Percentiles rank a stretch among this genome's conserved stretches.
Conservation (phyloP, 148 eudicot species). For the Beta vulgaris region DNA sequence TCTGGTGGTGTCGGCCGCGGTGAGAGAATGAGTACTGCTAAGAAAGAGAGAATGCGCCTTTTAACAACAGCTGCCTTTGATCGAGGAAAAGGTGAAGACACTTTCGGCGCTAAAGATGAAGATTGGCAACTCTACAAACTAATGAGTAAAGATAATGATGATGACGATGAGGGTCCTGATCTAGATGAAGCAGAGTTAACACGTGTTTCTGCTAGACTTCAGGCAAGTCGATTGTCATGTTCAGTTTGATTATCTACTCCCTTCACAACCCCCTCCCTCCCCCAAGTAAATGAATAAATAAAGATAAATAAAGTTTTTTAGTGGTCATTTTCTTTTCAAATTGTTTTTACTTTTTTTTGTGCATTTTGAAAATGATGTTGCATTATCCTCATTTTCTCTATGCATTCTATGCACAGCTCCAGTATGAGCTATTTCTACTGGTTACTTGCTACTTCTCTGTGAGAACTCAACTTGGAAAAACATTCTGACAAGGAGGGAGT, state of each 20-base stretch:
- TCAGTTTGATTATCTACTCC: background rate
- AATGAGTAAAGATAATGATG: slow-evolving; percentile 94
- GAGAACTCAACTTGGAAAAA: background rate
- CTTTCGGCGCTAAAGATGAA: slow-evolving; percentile 91
- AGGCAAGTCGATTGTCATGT: slow-evolving; percentile 43
- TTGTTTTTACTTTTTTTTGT: too few relatives aligned
- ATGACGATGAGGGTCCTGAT: slow-evolving; percentile 83
- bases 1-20: slow-evolving; percentile 97
- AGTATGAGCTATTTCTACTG: too few relatives aligned
- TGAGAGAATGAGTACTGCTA: slow-evolving; percentile 89
- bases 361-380: too few relatives aligned
- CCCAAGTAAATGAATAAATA: too few relatives aligned
- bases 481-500: background rate
- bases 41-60: slow-evolving; percentile 97
- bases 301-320: too few relatives aligned
- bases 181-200: slow-evolving; percentile 78
- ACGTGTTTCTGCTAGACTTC: slow-evolving; percentile 75
- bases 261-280: too few relatives aligned
- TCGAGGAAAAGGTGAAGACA: slow-evolving; percentile 97
- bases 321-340: too few relatives aligned
- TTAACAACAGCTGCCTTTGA: slow-evolving; percentile 97
- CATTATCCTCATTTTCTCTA: too few relatives aligned
- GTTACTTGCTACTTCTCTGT: too few relatives aligned
- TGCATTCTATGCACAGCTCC: too few relatives aligned
- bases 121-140: slow-evolving; percentile 98